These are phyloP conservation scores for Porcisia hertigi DNA, from an alignment of 208 protist genomes.

Conservation along the genomic window DNA sequence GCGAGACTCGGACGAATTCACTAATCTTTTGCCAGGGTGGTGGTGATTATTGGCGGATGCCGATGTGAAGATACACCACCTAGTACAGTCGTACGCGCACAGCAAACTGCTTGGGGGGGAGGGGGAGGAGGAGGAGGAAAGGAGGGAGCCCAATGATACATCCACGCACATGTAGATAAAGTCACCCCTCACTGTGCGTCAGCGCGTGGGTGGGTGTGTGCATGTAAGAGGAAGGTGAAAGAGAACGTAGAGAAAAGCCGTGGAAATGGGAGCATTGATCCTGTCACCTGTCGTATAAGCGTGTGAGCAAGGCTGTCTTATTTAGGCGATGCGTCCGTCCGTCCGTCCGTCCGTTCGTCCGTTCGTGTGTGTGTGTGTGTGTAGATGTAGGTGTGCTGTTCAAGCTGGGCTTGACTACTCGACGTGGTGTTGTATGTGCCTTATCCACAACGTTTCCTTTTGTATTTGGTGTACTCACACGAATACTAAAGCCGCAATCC, in stretches of 20 bases:
- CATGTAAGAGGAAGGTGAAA: background rate
- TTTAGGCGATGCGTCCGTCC: too few relatives aligned
- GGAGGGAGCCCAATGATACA: background rate
- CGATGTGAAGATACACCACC: background rate
- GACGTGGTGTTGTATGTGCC: too few relatives aligned
- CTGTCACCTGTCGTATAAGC: background rate
- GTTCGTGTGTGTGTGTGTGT: too few relatives aligned
- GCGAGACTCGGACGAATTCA: background rate
- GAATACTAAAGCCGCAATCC: too few relatives aligned
- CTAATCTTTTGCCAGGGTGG: background rate
- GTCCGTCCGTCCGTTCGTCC: too few relatives aligned
- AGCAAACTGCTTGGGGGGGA: background rate
- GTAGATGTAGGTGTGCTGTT: too few relatives aligned
- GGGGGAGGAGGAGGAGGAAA: background rate
- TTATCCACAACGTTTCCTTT: too few relatives aligned
- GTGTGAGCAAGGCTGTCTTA: too few relatives aligned
- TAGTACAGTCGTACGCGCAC: background rate
- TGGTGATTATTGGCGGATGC: background rate
- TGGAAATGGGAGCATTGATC: background rate
- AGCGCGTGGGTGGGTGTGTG: too few relatives aligned
- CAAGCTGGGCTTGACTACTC: too few relatives aligned
- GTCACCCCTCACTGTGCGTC: background rate
- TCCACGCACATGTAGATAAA: background rate
- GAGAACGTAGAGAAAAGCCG: background rate
- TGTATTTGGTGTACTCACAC: too few relatives aligned